A percentile compares a stretch with the other conserved stretches of the same genome.
phyloP scores from a whole-genome alignment of 2,329 filamentous ascomycete species.

The Cordyceps pruinosa region DNA sequence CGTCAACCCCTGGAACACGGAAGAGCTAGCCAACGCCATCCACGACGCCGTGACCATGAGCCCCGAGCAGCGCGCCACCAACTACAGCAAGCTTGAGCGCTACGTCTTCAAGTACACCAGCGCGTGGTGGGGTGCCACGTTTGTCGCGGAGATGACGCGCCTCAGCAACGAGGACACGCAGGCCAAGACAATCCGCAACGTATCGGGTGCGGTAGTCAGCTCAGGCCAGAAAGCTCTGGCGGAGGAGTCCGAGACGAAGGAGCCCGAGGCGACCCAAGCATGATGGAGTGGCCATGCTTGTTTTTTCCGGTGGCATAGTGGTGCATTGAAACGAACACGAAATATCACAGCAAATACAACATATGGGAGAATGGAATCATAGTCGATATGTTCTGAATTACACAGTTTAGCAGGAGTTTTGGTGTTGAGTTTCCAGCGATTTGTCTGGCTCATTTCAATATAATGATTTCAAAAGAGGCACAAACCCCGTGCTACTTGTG shows the following conservation, averaged over 20 bases:
- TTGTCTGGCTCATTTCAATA: neutral
- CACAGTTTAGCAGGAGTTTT: slow-evolving; percentile 5
- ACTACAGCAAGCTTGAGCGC: slow-evolving; percentile 86
- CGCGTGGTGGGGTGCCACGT: slow-evolving; percentile 93
- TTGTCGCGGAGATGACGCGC: slow-evolving; percentile 73
- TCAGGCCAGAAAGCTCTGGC: neutral
- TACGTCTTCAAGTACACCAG: slow-evolving; percentile 98
- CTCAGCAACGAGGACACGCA: slow-evolving; percentile 34
- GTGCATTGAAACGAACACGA: neutral
- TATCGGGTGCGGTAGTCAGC: slow-evolving; percentile 32
- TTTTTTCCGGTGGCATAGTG: neutral
- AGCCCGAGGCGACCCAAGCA: neutral
- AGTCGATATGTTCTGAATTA: neutral
- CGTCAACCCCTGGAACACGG: slow-evolving; percentile 98
- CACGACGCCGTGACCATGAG: slow-evolving; percentile 97
- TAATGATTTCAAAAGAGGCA: neutral
- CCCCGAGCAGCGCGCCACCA: slow-evolving; percentile 75
- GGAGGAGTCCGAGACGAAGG: slow-evolving; percentile 1
- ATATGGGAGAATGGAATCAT: neutral
- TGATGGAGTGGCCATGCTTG: neutral
- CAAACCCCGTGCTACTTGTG: no score
- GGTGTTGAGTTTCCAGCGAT: slow-evolving; percentile 9
- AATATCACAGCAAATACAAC: neutral
- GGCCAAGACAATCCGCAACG: slow-evolving; percentile 34
- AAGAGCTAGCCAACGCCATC: slow-evolving; percentile 87